phyloP scores from a whole-genome alignment of 306 rosid genomes.

The Citrullus amarus region DNA sequence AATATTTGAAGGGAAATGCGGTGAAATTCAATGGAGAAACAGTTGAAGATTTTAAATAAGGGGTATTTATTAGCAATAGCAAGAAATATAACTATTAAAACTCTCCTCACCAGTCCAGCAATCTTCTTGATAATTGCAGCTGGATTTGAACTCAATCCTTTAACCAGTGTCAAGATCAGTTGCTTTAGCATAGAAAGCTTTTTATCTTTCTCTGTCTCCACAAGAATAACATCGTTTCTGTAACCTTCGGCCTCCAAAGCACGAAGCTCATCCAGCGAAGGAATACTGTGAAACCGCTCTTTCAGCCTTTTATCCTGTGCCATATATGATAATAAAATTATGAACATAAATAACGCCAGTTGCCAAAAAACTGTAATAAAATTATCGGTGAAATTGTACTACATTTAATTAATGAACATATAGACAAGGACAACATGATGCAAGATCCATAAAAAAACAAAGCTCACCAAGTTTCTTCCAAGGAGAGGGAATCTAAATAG shows the following conservation, averaged over 20 bases:
- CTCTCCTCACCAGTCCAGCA: constrained; percentile 68
- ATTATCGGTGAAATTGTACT: neutral
- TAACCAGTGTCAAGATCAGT: constrained; percentile 64
- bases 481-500: neutral
- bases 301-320: constrained; percentile 78
- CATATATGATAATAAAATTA: constrained; percentile 2
- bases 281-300: constrained; percentile 73
- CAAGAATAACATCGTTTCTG: constrained; percentile 77
- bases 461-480: neutral
- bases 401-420: neutral
- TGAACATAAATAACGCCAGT: neutral
- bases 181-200: constrained; percentile 89
- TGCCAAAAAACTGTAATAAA: neutral
- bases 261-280: constrained; percentile 79
- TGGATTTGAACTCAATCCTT: constrained; percentile 83
- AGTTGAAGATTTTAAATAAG: neutral
- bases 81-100: neutral
- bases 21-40: neutral
- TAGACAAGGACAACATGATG: neutral
- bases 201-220: constrained; percentile 80
- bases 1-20: neutral
- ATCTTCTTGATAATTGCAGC: constrained; percentile 89
- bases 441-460: neutral
- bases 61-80: neutral
- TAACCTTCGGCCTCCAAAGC: constrained; percentile 69